These are phyloP conservation scores for Kwoniella dejecticola DNA, from an alignment of 768 basidiomycete species.

Conservation along the genomic window DNA sequence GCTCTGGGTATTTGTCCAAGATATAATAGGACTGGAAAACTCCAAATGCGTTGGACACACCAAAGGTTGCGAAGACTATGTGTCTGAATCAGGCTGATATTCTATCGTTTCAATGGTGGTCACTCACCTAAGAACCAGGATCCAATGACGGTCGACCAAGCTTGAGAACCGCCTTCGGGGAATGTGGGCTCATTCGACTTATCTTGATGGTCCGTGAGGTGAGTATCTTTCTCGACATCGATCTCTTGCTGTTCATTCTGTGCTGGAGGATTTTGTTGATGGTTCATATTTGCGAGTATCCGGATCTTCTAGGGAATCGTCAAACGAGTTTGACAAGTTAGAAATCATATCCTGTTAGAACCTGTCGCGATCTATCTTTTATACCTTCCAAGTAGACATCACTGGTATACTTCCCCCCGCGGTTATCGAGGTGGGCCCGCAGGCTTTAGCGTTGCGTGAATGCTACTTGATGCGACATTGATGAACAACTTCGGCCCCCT, in stretches of 20 bases:
- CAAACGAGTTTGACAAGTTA: no score
- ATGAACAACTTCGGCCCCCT: no score
- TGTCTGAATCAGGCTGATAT: not conserved
- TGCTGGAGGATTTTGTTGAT: no score
- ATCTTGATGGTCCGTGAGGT: not conserved
- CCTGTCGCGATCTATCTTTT: no score
- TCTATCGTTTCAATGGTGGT: not conserved
- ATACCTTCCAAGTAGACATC: no score
- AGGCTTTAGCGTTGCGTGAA: no score
- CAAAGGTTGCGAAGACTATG: conserved; percentile 30
- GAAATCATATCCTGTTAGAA: no score
- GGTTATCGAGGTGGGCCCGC: no score
- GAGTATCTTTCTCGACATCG: conserved; percentile 1
- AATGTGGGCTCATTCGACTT: not conserved
- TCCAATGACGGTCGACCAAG: not conserved
- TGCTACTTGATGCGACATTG: no score
- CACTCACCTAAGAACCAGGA: conserved; percentile 8
- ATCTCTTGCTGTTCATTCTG: not conserved
- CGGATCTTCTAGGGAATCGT: no score
- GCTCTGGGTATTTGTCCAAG: conserved; percentile 36
- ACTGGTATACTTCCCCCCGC: no score
- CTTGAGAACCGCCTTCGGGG: conserved; percentile 4
- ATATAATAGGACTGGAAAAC: conserved; percentile 55
- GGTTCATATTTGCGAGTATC: no score
- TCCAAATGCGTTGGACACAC: conserved; percentile 52